Evolutionary conservation across 805 yeast species (phyloP).

Genomic region (Candida orba): DNA sequence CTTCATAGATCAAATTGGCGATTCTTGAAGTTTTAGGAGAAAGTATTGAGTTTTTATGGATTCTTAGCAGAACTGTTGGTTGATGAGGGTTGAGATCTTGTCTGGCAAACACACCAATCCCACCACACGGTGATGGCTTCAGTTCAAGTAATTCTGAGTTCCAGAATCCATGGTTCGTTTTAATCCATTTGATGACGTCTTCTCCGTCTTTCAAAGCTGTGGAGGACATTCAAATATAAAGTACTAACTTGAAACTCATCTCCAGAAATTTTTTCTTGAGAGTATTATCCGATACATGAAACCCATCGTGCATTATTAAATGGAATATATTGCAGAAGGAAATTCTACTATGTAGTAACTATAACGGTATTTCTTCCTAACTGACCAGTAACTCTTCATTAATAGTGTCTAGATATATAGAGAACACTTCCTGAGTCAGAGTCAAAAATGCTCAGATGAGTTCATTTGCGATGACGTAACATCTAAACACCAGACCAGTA

Average conservation of each 20-base stretch:
- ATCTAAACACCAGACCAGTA: no score
- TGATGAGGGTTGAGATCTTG: slow-evolving; percentile 29
- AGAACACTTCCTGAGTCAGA: no score
- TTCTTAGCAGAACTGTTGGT: slow-evolving; percentile 36
- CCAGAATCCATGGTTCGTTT: slow-evolving; percentile 46
- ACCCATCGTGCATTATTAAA: neutral
- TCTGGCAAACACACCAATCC: slow-evolving; percentile 67
- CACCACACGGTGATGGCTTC: slow-evolving; percentile 46
- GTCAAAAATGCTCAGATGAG: no score
- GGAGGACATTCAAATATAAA: slow-evolving; percentile 24
- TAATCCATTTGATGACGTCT: slow-evolving; percentile 41
- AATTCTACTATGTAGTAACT: no score
- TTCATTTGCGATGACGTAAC: no score
- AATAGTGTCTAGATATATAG: no score
- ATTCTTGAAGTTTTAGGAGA: slow-evolving; percentile 54
- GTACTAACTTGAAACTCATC: neutral
- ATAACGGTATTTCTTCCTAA: no score
- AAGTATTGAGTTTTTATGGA: slow-evolving; percentile 55
- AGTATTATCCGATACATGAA: no score
- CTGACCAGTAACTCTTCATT: no score
- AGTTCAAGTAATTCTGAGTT: slow-evolving; percentile 39
- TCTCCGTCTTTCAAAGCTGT: slow-evolving; percentile 21
- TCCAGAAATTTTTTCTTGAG: neutral
- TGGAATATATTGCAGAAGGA: neutral
- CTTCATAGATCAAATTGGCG: slow-evolving; percentile 60